Conservation (phyloP, 352 stramenopile genomes). For the Aphanomyces cochlioides region DNA sequence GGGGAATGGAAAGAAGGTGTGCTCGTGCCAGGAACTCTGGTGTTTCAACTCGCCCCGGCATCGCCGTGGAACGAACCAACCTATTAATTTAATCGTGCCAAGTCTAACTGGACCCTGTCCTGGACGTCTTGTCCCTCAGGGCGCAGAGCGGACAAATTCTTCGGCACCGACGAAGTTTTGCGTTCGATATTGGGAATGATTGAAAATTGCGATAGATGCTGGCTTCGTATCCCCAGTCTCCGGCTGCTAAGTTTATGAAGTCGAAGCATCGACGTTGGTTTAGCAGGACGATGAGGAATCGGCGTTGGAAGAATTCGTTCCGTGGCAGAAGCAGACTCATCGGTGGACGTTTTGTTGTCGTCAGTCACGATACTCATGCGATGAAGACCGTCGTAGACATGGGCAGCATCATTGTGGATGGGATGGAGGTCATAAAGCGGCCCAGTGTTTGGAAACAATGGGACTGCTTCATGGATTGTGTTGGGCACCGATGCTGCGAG, state of each 20-base stretch:
- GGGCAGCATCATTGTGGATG: background rate
- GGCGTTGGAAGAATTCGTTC: no score
- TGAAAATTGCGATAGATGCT: background rate
- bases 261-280: background rate
- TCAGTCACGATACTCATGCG: constrained; percentile 5
- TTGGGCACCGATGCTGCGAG: background rate
- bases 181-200: no score
- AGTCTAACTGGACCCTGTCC: background rate
- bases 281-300: background rate
- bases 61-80: constrained; percentile 12
- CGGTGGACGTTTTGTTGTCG: background rate
- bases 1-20: constrained; percentile 13
- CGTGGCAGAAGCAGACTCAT: no score
- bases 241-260: constrained; percentile 4
- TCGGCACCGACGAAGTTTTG: background rate
- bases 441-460: background rate
- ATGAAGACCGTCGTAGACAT: constrained; percentile 3
- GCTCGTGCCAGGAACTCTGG: background rate
- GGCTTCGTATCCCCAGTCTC: background rate
- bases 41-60: background rate
- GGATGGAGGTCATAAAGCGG: constrained; percentile 11
- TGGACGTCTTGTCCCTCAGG: background rate
- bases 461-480: background rate
- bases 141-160: background rate
- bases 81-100: constrained; percentile 15